Conservation (phyloP, 345 rosid species). For the Corchorus olitorius region DNA sequence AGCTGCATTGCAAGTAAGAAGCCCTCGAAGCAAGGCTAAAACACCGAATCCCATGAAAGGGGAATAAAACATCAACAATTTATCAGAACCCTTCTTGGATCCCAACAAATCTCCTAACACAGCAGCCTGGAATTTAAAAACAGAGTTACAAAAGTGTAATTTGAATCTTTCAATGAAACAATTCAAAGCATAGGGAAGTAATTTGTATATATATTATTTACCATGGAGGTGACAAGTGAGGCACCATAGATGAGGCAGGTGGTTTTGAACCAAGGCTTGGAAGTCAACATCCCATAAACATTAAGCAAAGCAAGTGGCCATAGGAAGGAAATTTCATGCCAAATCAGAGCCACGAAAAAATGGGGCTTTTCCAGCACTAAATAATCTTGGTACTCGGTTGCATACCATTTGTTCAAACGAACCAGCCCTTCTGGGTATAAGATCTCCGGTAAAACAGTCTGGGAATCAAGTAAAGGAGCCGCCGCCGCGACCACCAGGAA, state of each 20-base stretch:
- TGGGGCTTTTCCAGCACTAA: slow-evolving; percentile 61
- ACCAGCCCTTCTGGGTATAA: slow-evolving; percentile 49
- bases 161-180: too few relatives aligned
- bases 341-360: slow-evolving; percentile 64
- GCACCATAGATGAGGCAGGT: slow-evolving; percentile 80
- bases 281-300: too few relatives aligned
- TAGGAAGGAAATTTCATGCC: slow-evolving; percentile 62
- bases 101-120: slow-evolving; percentile 62
- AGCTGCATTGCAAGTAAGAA: slow-evolving; percentile 29
- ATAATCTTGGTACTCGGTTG: slow-evolving; percentile 55
- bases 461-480: slow-evolving; percentile 64
- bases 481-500: slow-evolving; percentile 51
- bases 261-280: slow-evolving; percentile 67
- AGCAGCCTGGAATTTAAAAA: slow-evolving; percentile 50
- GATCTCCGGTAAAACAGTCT: slow-evolving; percentile 49
- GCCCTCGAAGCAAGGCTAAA: slow-evolving; percentile 65
- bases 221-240: slow-evolving; percentile 63
- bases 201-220: too few relatives aligned
- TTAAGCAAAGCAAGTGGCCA: slow-evolving; percentile 77
- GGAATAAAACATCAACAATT: slow-evolving; percentile 50
- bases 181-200: not conserved
- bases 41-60: slow-evolving; percentile 67
- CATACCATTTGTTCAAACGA: slow-evolving; percentile 46
- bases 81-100: slow-evolving; percentile 61
- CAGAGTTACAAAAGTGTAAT: too few relatives aligned